Conservation (phyloP, 2,329 filamentous ascomycete genomes). For the Cladosporium colombiae region DNA sequence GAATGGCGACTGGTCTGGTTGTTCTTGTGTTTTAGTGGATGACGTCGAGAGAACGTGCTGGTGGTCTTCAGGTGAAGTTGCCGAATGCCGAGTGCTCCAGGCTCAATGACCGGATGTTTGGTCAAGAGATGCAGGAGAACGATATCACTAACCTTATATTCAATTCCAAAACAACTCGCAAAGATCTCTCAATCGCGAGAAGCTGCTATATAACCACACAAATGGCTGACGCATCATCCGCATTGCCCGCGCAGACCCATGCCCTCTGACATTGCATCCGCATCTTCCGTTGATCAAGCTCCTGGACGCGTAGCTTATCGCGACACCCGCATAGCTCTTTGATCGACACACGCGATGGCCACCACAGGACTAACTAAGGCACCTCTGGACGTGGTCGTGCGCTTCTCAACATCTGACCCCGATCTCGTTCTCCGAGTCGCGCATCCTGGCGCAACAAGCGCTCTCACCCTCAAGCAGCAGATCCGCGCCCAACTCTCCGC, state of each 20-base stretch:
- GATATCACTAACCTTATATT: not conserved
- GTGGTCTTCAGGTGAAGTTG: not conserved
- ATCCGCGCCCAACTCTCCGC: constrained; percentile 71
- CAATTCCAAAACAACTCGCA: not conserved
- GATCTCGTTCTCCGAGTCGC: constrained; percentile 79
- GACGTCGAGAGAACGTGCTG: constrained; percentile 2
- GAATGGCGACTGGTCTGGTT: not conserved
- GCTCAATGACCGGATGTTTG: not conserved
- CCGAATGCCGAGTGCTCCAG: not conserved
- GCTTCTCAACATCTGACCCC: constrained; percentile 82
- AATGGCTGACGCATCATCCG: not conserved
- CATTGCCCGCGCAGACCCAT: constrained; percentile 4
- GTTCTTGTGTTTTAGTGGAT: not conserved
- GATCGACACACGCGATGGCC: constrained; percentile 4
- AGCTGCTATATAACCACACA: not conserved
- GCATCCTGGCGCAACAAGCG: constrained; percentile 67
- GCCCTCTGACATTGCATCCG: not conserved
- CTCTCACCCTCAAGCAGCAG: constrained; percentile 76
- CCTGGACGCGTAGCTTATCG: not conserved
- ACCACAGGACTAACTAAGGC: not conserved
- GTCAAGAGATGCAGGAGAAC: not conserved
- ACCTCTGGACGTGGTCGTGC: constrained; percentile 73
- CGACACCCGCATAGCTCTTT: not conserved
- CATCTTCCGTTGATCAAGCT: constrained; percentile 2
- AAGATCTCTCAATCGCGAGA: not conserved